Conservation (phyloP, 2,329 filamentous ascomycete species). For the Clonostachys rosea region DNA sequence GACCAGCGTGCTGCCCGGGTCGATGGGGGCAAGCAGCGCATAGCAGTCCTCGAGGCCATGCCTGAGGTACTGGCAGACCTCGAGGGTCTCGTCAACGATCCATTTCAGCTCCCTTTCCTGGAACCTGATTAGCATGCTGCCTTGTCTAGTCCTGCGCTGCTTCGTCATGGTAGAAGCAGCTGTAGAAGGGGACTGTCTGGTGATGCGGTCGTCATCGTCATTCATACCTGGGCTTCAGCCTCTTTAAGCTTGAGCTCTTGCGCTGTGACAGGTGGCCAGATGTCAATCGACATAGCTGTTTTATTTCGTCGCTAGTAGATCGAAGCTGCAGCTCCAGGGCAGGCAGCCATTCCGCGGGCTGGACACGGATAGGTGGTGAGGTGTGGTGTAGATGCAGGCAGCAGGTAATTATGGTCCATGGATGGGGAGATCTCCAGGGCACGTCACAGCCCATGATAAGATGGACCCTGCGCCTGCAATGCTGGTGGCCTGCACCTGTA, state of each 20-base stretch:
- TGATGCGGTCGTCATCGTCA: slow-evolving; percentile 8
- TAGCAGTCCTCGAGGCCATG: slow-evolving; percentile 83
- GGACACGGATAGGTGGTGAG: too few species aligned
- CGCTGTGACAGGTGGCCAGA: slow-evolving; percentile 51
- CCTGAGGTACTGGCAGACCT: slow-evolving; percentile 44
- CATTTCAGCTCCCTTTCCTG: slow-evolving; percentile 40
- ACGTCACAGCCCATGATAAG: too few species aligned
- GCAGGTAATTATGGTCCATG: too few species aligned
- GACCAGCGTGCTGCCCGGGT: slow-evolving; percentile 83
- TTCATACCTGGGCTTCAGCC: slow-evolving; percentile 45
- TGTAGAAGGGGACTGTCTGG: not conserved
- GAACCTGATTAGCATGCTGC: slow-evolving; percentile 20
- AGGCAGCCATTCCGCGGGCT: slow-evolving; percentile 3
- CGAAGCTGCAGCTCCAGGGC: not conserved
- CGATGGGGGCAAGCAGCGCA: slow-evolving; percentile 76
- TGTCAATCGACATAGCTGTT: slow-evolving; percentile 48
- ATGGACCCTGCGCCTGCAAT: too few species aligned
- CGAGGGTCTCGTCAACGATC: slow-evolving; percentile 45
- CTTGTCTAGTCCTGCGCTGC: not conserved
- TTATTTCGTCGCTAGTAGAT: not conserved
- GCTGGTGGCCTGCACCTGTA: too few species aligned
- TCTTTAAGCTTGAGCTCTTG: slow-evolving; percentile 44
- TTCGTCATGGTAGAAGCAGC: not conserved
- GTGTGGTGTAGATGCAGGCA: too few species aligned
- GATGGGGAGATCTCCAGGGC: too few species aligned